Evolutionary conservation across 1,139 yeast species (phyloP), one percentile per base, ranked within the genome.

Genomic region (Hanseniaspora sp.): DNA sequence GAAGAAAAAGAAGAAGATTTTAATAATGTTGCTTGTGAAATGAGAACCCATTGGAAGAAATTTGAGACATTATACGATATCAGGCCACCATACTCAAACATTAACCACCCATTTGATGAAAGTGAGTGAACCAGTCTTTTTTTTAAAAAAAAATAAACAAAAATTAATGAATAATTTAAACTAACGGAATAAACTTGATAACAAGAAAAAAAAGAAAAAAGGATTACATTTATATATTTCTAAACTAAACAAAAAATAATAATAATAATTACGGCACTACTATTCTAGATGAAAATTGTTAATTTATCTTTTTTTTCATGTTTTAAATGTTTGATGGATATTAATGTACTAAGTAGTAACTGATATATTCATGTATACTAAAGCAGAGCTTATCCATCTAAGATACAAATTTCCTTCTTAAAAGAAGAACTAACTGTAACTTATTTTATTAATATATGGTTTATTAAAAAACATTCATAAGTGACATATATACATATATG

Each of bases 1-100:
- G 71, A 72, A 56, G 71, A 68, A 41, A 69, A 67, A 9, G 69
- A 66, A 53, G 53, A 55, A 12, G 65, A 63, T 35, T 62, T 59
- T 38, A 63, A 64, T 55, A 61, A 64, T 58, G 59, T 64, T 7
- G 53, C 61, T 1, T 62, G 64, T 53, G 62, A 61, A 31, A 56
- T 64, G 39, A 62, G 70, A 48, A 63, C 63, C 42, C 66, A 65
- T 56, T 67, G 70, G 70, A 60, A 67, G 34, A 64, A 65, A 47
- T 64, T 65, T 56, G 70, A 67, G 49, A 55, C 64, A 31, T 65
- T 66, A 13, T 67, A 65, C 54, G 68, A 64, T 49, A 62, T 65
- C 11, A 68, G 64, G 51, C 70, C 70, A n/a, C 18, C 52, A 23
- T 38, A 44, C 7, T 17, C 30, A 45, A 29, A 46, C 41, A 40